Conservation (phyloP, 768 basidiomycete species). For the Polyporus arcularius region DNA sequence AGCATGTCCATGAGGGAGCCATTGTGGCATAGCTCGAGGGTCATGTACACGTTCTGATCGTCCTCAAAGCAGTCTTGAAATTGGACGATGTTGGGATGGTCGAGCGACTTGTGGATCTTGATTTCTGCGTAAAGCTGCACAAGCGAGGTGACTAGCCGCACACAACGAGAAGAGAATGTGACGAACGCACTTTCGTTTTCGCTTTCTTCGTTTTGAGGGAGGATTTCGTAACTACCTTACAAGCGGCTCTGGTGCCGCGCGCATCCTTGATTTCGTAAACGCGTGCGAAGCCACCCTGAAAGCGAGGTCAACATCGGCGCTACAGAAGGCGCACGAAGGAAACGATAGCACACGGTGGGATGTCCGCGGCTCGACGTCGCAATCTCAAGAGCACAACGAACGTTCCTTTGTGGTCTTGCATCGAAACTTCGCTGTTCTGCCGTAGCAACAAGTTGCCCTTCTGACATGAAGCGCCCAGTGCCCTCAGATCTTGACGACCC, state of each 20-base stretch:
- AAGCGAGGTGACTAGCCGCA: not conserved
- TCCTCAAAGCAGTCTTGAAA: conserved; percentile 98
- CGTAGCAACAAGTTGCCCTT: too few species aligned
- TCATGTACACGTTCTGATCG: conserved; percentile 95
- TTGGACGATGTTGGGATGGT: conserved; percentile 89
- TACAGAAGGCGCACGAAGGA: not conserved
- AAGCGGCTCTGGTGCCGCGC: conserved; percentile 66
- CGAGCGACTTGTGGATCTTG: conserved; percentile 90
- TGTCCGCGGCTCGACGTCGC: too few species aligned
- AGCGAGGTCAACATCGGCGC: not conserved
- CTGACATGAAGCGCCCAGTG: too few species aligned
- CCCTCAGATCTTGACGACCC: not conserved
- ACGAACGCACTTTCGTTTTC: conserved; percentile 82
- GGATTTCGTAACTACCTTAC: conserved; percentile 93
- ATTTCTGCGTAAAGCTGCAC: conserved; percentile 95
- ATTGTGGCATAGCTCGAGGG: conserved; percentile 87
- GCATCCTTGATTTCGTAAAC: conserved; percentile 92
- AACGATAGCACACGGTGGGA: not conserved
- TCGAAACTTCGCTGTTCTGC: too few species aligned
- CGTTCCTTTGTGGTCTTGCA: too few species aligned
- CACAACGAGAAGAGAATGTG: not conserved
- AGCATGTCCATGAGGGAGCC: conserved; percentile 93
- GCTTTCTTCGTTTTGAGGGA: conserved; percentile 95
- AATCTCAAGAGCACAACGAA: too few species aligned
- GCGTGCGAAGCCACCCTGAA: conserved; percentile 88